Base-by-base conservation (phyloP, 805 yeast genomes). In the Torulaspora delbrueckii region DNA sequence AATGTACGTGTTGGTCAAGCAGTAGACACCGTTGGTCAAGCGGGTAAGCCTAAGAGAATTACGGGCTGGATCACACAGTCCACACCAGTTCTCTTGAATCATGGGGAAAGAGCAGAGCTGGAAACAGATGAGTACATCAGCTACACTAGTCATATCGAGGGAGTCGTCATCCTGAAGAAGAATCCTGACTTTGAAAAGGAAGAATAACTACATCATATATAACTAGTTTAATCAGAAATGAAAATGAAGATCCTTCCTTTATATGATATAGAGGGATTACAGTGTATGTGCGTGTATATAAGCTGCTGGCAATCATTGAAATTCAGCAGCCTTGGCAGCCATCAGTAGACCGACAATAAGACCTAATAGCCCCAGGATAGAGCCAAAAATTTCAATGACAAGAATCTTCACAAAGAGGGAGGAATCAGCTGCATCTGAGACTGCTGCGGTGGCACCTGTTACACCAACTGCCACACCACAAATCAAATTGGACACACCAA, bases 1-100 rank as follows among this genome's bases (percentile, higher is more conserved):
- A 91, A 88, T 55, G 99, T 93, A 8, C 79, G 99, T 63, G 98
- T 93, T 25, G 99, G 99, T 52, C 97, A 91, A 70, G 98, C 99
- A 5, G 98, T 93, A 24, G 99, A 93, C 65, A 88, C 90, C 32
- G 98, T 93, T 51, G 99, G 99, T 27, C 98, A 91, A 67, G 99
- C 98, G 0, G 99, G 99, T 71, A 88, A 87, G 58, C 99, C 99
- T 40, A 93, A 93, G 74, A 90, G 97, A 9, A 93, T 93, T 39
- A 93, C 99, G 3, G 99, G 99, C 30, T 93, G 99, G 99, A 98
- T 93, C 16, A 93, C 99, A 1, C 99, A 93, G 62, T 86, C 93
- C 4, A 93, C 99, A 0, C 99, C 99, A 0, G 99, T 93, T 16
- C 73, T 93, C 57, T 74, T 93, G 46, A 90, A 93, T 33, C 82